These are phyloP conservation scores for Aspergillus pseudonomiae DNA, from an alignment of 2,329 filamentous ascomycete species.

Conservation along the genomic window DNA sequence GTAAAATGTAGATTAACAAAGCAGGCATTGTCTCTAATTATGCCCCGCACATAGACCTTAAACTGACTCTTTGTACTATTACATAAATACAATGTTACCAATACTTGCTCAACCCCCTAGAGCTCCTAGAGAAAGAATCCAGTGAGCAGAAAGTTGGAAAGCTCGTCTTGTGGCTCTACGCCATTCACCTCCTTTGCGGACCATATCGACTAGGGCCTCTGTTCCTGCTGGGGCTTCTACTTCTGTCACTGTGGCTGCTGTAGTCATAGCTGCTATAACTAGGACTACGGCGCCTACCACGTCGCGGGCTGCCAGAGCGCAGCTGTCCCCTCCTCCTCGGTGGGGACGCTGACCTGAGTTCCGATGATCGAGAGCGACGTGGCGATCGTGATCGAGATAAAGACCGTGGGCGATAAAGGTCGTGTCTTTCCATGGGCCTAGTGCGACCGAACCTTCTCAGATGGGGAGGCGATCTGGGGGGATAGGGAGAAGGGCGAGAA, in stretches of 20 bases:
- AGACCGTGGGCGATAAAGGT: slow-evolving; percentile 64
- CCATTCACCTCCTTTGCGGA: slow-evolving; percentile 17
- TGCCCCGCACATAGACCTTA: neutral
- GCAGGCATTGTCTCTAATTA: neutral
- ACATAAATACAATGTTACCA: neutral
- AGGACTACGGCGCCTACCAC: slow-evolving; percentile 57
- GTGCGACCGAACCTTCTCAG: slow-evolving; percentile 43
- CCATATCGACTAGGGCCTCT: slow-evolving; percentile 40
- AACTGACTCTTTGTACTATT: neutral
- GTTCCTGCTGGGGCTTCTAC: slow-evolving; percentile 54
- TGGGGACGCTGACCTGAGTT: slow-evolving; percentile 47
- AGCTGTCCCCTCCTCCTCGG: slow-evolving; percentile 39
- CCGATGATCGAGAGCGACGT: slow-evolving; percentile 39
- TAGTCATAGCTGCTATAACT: slow-evolving; percentile 67
- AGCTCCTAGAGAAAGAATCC: neutral
- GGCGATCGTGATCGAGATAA: slow-evolving; percentile 52
- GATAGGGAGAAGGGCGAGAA: slow-evolving; percentile 28
- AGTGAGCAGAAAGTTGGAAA: neutral
- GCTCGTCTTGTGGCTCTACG: neutral
- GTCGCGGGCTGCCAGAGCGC: slow-evolving; percentile 40
- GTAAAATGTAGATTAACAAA: neutral
- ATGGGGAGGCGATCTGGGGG: slow-evolving; percentile 39
- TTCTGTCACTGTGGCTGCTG: slow-evolving; percentile 56
- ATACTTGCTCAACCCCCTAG: neutral
- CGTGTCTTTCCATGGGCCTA: slow-evolving; percentile 51